Base-by-base conservation (phyloP, 1,139 yeast species). In the Nakaseomyces bracarensis region DNA sequence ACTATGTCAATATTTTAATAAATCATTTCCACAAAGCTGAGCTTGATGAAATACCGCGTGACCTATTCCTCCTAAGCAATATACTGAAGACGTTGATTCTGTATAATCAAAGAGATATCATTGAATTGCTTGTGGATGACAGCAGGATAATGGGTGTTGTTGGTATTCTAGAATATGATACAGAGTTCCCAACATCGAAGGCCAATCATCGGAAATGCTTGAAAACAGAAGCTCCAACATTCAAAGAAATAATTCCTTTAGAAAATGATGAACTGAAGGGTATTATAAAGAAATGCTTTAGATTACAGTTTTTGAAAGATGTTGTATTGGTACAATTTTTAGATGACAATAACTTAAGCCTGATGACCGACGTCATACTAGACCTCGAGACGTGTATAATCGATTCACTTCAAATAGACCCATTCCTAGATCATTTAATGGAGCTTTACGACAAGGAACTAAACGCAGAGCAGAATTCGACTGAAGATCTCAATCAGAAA, bases 141-240 rank as follows among this genome's bases (percentile, higher is more conserved):
- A 73, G 71, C 3, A 69, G 74, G 43, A 71, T 85, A 27, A 55
- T 72, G 52, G 83, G 84, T 0, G 65, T 84, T 4, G 74, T 82
- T 8, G 95, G 95, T 0, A 82, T 86, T n/a, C 65, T 91, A 39
- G 98, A 91, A 60, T 91, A 89, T 61, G 96, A 89, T 58, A 83
- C 93, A 0, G 94, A 83, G 44, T 84, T 73, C 53, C 95, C 96
- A 0, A 70, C 70, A 18, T 70, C 72, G 49, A 87, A 85, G 61
- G 86, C 96, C 2, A 80, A 83, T 51, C 86, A 85, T 63, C 68
- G 96, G 38, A 76, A 74, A 15, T 79, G 75, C 54, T 63, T 86
- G 26, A 58, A 64, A 4, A 73, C 77, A 41, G 75, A 77, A 42
- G 56, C 51, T 6, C 67, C 81, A 9, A 71, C 68, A 30, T 82